Evolutionary conservation across 352 stramenopile species (phyloP).

Genomic region (Globisporangium mamillatum): DNA sequence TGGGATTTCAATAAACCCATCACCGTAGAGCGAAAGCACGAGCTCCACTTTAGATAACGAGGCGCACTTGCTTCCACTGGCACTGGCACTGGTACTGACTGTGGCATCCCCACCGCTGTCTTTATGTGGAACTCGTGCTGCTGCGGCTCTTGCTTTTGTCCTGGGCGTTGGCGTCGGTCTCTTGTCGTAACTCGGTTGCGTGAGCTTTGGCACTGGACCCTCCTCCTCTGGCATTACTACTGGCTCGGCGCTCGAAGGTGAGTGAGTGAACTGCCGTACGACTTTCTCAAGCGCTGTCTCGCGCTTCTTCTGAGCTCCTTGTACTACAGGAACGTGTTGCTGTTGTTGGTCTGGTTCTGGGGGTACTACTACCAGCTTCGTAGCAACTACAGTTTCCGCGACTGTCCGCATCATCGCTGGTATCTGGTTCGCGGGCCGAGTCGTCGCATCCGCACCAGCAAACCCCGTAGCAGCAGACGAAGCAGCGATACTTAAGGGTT

Average conservation of each 20-base stretch:
- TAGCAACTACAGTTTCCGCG: background rate
- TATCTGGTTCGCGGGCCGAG: background rate
- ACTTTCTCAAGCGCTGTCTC: background rate
- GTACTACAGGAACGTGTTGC: background rate
- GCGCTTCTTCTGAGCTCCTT: background rate
- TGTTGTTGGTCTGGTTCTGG: background rate
- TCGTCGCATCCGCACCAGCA: background rate
- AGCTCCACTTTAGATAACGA: background rate
- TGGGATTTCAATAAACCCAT: conserved; percentile 49
- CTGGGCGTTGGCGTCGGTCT: background rate
- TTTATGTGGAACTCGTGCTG: background rate
- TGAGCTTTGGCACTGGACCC: background rate
- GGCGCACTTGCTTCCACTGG: background rate
- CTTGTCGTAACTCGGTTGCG: background rate
- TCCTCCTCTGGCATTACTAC: background rate
- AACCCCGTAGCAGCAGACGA: too few relatives aligned
- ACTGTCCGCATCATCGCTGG: background rate
- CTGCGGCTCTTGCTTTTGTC: background rate
- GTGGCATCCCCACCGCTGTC: background rate
- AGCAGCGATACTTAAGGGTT: too few relatives aligned
- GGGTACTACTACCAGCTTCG: background rate
- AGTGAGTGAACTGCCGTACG: background rate
- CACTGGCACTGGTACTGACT: background rate
- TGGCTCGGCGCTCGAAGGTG: background rate
- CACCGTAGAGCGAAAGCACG: conserved; percentile 48